A percentile compares a stretch with the other conserved stretches of the same genome.
phyloP scores from a whole-genome alignment of 495 filamentous ascomycete species.

The Friedmanniomyces endolithicus region DNA sequence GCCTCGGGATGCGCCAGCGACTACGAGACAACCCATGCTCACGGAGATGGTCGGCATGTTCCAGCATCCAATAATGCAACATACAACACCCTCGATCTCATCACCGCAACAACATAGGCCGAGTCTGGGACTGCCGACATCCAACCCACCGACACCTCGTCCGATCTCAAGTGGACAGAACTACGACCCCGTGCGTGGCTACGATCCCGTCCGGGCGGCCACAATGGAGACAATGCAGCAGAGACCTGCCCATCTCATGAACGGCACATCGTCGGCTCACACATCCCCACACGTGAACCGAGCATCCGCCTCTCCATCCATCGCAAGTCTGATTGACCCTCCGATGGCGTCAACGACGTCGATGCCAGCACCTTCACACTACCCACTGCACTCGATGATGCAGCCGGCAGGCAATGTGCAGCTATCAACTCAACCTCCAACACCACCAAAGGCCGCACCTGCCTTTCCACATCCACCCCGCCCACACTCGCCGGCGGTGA shows the following conservation, averaged over 20 bases:
- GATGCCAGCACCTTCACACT: conserved; percentile 20
- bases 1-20: conserved; percentile 25
- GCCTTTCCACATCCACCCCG: conserved; percentile 9
- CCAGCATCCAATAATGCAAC: not conserved
- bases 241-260: conserved; percentile 40
- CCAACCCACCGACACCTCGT: conserved; percentile 31
- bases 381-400: conserved; percentile 17
- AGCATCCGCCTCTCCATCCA: conserved; percentile 78
- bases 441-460: not conserved
- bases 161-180: conserved; percentile 58
- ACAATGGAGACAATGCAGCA: conserved; percentile 45
- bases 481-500: not conserved
- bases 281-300: conserved; percentile 38
- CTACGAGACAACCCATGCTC: conserved; percentile 19
- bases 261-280: conserved; percentile 44
- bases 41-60: conserved; percentile 16
- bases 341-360: conserved; percentile 32
- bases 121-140: conserved; percentile 1
- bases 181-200: conserved; percentile 77
- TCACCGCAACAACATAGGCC: conserved; percentile 9
- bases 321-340: conserved; percentile 79
- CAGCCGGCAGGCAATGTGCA: not conserved
- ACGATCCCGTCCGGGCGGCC: conserved; percentile 72
- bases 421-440: not conserved
- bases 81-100: not conserved